Evolutionary conservation across 176 grass and related monocot species (phyloP), one percentile per base, ranked within the genome.

Genomic region (Musa beccarii): DNA sequence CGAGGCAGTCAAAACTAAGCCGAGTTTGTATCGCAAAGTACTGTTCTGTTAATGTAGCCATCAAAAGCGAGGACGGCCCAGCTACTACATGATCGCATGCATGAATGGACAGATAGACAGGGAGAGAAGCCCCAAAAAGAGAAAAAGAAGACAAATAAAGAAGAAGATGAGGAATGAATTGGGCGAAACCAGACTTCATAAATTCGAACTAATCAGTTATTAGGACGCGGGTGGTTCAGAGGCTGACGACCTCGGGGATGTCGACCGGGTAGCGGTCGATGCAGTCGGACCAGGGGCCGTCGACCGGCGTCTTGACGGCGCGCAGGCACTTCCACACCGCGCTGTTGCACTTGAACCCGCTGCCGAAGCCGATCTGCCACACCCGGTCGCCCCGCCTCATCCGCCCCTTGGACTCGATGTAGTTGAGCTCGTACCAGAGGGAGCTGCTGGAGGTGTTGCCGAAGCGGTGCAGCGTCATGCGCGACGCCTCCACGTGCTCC

Each of bases 321-420:
- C 72, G 22, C 72, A 96, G 76, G 76, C 89, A 89, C 89, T 89
- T 89, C 93, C 93, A 97, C 9, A 82, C 80, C 0, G 86, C 88
- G 68, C 90, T 97, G 83, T 97, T 97, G 87, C 93, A 97, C 83
- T 93, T 93, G 90, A 93, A 97, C 4, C 93, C 93, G 1, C 90
- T 90, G 1, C 93, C 93, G 52, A 92, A 93, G 0, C 90, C 93
- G 11, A 93, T 88, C 90, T 90, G 92, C 90, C 93, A 97, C 9
- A 93, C 88, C 0, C 86, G 84, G 77, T 93, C 80, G 0, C 93
- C 93, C 0, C 17, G n/a, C 1, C 79, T 53, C 90, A 97, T 85
- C 0, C 93, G 66, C 0, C 86, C 84, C 68, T 97, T 97, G 68
- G 90, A 77, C 81, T 96, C 93, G 54, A 88, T 88, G 89, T 97